Evolutionary conservation across 192 early-diverging fungal species (phyloP).

Genomic region (Helicostylum pulchrum): DNA sequence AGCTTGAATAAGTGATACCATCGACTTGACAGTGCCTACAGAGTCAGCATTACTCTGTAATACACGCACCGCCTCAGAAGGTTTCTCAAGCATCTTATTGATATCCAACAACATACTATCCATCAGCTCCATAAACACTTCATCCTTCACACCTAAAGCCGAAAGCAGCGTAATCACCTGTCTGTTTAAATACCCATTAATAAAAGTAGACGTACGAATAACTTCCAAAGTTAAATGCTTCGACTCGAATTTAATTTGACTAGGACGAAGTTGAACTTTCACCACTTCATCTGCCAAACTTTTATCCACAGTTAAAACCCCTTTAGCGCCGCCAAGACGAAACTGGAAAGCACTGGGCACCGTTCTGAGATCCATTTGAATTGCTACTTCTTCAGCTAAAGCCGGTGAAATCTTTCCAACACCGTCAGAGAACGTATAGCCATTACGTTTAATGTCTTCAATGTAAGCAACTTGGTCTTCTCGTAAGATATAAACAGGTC

Average conservation of each 20-base stretch:
- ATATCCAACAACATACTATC: constrained; percentile 37
- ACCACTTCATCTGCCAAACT: constrained; percentile 34
- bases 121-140: constrained; percentile 52
- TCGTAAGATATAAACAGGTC: constrained; percentile 41
- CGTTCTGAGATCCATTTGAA: constrained; percentile 33
- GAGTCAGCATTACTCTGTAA: constrained; percentile 45
- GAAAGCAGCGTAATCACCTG: constrained; percentile 63
- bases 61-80: constrained; percentile 34
- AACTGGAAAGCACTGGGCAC: constrained; percentile 69
- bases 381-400: constrained; percentile 44
- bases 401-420: constrained; percentile 57
- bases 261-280: constrained; percentile 43
- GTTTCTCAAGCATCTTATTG: constrained; percentile 36
- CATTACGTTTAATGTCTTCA: constrained; percentile 55
- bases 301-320: constrained; percentile 47
- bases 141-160: constrained; percentile 54
- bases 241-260: constrained; percentile 59
- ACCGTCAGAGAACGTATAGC: constrained; percentile 71
- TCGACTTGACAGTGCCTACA: constrained; percentile 35
- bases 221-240: constrained; percentile 52
- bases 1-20: constrained; percentile 41
- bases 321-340: constrained; percentile 65
- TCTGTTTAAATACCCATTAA: constrained; percentile 57
- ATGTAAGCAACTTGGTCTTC: constrained; percentile 43
- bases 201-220: constrained; percentile 49